Evolutionary conservation across 2,329 filamentous ascomycete genomes (phyloP).

Genomic region (Colletotrichum karsti): DNA sequence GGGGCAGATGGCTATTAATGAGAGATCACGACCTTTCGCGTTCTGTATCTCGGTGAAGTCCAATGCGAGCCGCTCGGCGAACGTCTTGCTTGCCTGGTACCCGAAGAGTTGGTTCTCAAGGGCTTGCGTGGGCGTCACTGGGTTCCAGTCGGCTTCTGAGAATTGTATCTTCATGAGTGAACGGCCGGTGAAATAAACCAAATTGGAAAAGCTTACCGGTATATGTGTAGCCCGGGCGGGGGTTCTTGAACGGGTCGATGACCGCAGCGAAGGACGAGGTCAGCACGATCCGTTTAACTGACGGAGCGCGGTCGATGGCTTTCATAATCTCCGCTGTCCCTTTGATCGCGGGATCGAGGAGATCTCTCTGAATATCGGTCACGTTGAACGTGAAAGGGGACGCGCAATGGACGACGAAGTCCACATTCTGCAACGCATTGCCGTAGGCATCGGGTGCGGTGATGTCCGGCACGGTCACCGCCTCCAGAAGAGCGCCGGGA

Average conservation of each 20-base stretch:
- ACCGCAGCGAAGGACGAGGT: conserved; percentile 61
- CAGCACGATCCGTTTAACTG: conserved; percentile 73
- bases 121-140: conserved; percentile 54
- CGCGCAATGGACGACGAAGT: conserved; percentile 67
- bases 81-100: conserved; percentile 56
- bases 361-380: conserved; percentile 57
- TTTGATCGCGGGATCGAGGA: conserved; percentile 64
- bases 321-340: conserved; percentile 68
- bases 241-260: conserved; percentile 42
- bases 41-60: too few relatives aligned
- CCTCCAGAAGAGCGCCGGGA: too few relatives aligned
- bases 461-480: conserved; percentile 85
- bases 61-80: too few relatives aligned
- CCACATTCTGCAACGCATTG: conserved; percentile 58
- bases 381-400: conserved; percentile 65
- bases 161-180: too few relatives aligned
- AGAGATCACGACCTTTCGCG: too few relatives aligned
- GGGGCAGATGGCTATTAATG: too few relatives aligned
- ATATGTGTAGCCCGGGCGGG: conserved; percentile 50
- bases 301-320: conserved; percentile 55
- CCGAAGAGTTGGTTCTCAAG: not conserved
- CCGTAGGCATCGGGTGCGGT: conserved; percentile 78
- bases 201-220: too few relatives aligned
- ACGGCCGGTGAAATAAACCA: too few relatives aligned
- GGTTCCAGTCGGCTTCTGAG: conserved; percentile 68